Conservation (phyloP, 2,329 filamentous ascomycete genomes). For the Drechslerella coelobrocha region DNA sequence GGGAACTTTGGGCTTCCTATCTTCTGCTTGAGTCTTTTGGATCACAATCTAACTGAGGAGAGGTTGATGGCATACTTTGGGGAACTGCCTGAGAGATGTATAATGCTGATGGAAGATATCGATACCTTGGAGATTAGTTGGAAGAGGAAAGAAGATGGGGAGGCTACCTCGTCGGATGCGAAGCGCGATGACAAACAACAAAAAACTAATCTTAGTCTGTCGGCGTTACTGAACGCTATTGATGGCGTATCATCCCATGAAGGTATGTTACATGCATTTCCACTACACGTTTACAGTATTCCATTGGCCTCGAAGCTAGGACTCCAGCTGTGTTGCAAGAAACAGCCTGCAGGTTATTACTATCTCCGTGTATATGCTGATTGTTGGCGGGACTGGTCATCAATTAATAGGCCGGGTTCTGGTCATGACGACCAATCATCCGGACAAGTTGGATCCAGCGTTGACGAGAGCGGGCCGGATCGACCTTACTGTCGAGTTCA, state of each 20-base stretch:
- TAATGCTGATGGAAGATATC: conserved; percentile 60
- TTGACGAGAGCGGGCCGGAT: conserved; percentile 69
- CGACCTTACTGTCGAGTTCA: conserved; percentile 60
- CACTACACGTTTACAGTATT: not conserved
- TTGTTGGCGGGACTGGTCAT: too few species aligned
- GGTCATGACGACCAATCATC: conserved; percentile 71
- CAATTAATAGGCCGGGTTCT: conserved; percentile 65
- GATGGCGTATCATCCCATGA: conserved; percentile 74
- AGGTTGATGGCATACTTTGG: conserved; percentile 56
- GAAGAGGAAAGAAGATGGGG: conserved; percentile 53
- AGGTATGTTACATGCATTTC: conserved; percentile 59
- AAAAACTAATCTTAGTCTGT: conserved; percentile 64
- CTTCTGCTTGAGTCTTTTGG: conserved; percentile 59
- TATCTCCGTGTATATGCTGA: too few species aligned
- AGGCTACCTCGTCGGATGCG: conserved; percentile 8
- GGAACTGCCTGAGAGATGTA: conserved; percentile 57
- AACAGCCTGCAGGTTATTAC: too few species aligned
- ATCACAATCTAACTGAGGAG: conserved; percentile 59
- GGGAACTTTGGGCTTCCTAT: conserved; percentile 58
- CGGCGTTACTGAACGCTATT: conserved; percentile 72
- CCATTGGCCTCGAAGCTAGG: too few species aligned
- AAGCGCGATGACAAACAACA: conserved; percentile 52
- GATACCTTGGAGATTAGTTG: conserved; percentile 63
- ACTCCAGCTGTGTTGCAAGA: too few species aligned
- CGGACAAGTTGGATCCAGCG: conserved; percentile 69